Conservation (phyloP, 495 filamentous ascomycete species). For the Trichoderma reesei region DNA sequence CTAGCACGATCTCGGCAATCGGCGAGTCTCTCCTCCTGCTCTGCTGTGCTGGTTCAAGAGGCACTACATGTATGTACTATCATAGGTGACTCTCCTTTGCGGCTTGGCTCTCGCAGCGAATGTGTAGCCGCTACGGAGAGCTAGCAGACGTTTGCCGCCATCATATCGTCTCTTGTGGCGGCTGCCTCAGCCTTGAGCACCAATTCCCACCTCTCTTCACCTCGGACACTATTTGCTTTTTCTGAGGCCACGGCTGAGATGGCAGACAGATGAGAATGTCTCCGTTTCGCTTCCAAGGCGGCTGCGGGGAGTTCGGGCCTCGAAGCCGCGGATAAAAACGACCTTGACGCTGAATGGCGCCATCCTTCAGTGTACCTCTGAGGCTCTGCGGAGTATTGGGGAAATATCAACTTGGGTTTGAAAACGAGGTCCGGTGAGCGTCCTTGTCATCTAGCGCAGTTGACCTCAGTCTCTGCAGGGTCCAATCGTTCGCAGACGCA, state of each 20-base stretch:
- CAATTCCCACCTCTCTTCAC: not conserved
- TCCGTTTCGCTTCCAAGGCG: not conserved
- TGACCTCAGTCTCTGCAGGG: not conserved
- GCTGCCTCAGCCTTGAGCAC: not conserved
- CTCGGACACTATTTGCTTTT: not conserved
- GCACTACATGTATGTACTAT: no score
- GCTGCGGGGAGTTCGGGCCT: no score
- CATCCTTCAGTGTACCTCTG: not conserved
- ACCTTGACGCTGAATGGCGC: no score
- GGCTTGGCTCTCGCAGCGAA: no score
- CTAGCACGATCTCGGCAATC: constrained; percentile 8
- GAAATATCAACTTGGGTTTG: no score
- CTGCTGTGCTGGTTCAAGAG: not conserved
- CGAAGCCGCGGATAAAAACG: no score
- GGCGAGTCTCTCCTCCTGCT: not conserved
- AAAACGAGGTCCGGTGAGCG: no score
- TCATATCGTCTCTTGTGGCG: not conserved
- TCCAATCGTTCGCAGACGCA: not conserved
- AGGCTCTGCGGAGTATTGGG: no score
- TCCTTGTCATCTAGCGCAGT: no score
- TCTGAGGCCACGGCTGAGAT: not conserved
- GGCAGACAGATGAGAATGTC: not conserved
- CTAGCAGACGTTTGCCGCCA: not conserved
- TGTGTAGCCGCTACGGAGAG: no score
- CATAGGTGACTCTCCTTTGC: no score